phyloP scores from a whole-genome alignment of 495 filamentous ascomycete species.

The Chaetomium cochliodes region DNA sequence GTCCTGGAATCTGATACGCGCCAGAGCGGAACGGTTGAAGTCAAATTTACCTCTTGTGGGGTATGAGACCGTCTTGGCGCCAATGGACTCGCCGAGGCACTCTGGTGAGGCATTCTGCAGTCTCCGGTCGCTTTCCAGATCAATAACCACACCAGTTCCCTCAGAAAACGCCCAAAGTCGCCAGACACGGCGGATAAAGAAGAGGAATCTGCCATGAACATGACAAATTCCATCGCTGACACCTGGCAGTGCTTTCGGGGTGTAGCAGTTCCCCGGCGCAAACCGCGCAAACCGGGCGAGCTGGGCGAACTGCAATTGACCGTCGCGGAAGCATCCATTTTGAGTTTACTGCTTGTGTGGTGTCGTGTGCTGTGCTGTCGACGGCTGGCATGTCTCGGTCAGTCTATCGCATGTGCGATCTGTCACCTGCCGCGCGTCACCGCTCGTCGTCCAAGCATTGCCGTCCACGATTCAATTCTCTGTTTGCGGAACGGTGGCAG shows the following conservation, averaged over 20 bases:
- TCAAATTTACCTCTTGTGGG: constrained; percentile 1
- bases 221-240: background rate
- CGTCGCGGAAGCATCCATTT: background rate
- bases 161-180: too few species aligned
- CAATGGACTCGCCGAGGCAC: too few species aligned
- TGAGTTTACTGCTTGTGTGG: background rate
- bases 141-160: too few species aligned
- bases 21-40: background rate
- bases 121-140: too few species aligned
- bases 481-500: constrained; percentile 4
- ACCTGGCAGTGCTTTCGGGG: background rate
- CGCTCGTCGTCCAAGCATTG: background rate
- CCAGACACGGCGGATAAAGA: background rate
- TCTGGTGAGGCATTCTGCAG: too few species aligned
- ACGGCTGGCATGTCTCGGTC: background rate
- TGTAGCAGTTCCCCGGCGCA: background rate
- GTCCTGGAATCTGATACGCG: too few species aligned
- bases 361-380: too few species aligned
- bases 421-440: constrained; percentile 7
- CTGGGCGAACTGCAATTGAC: background rate
- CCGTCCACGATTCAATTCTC: background rate
- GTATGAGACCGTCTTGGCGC: background rate
- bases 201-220: background rate
- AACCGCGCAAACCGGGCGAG: background rate
- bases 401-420: background rate